Conservation (phyloP, 2,329 filamentous ascomycete genomes). For the Colletotrichum sidae region DNA sequence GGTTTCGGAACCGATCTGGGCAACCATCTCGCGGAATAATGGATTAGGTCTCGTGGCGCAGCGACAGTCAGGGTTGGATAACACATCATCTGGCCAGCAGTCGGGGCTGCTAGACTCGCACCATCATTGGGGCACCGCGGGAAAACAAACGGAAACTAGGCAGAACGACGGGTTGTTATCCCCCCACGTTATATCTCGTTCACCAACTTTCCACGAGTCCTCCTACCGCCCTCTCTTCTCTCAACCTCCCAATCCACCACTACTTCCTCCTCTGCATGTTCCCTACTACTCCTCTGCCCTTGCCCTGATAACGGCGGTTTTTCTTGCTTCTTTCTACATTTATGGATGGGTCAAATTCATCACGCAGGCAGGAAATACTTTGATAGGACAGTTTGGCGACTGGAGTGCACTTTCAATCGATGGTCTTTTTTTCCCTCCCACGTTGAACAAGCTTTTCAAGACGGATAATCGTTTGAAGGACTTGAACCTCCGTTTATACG, state of each 20-base stretch:
- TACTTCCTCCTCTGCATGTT: slow-evolving; percentile 29
- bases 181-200: slow-evolving; percentile 25
- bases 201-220: slow-evolving; percentile 27
- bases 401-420: slow-evolving; percentile 60
- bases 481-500: background rate
- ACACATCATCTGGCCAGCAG: slow-evolving; percentile 30
- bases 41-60: slow-evolving; percentile 30
- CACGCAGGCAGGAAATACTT: slow-evolving; percentile 52
- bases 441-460: background rate
- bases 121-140: slow-evolving; percentile 11
- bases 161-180: slow-evolving; percentile 32
- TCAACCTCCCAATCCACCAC: slow-evolving; percentile 13
- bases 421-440: slow-evolving; percentile 40
- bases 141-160: slow-evolving; percentile 15
- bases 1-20: slow-evolving; percentile 25
- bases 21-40: slow-evolving; percentile 30
- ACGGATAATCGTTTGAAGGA: background rate
- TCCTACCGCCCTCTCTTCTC: slow-evolving; percentile 12
- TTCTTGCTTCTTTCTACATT: slow-evolving; percentile 44
- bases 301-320: slow-evolving; percentile 36
- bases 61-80: slow-evolving; percentile 27
- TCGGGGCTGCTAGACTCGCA: slow-evolving; percentile 23
- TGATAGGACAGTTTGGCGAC: slow-evolving; percentile 64
- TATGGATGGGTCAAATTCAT: slow-evolving; percentile 48
- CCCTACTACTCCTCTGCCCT: slow-evolving; percentile 37